Percentiles rank a stretch among this genome's conserved stretches.
phyloP scores from a whole-genome alignment of 805 yeast species.

The Schizosaccharomyces octosporus region DNA sequence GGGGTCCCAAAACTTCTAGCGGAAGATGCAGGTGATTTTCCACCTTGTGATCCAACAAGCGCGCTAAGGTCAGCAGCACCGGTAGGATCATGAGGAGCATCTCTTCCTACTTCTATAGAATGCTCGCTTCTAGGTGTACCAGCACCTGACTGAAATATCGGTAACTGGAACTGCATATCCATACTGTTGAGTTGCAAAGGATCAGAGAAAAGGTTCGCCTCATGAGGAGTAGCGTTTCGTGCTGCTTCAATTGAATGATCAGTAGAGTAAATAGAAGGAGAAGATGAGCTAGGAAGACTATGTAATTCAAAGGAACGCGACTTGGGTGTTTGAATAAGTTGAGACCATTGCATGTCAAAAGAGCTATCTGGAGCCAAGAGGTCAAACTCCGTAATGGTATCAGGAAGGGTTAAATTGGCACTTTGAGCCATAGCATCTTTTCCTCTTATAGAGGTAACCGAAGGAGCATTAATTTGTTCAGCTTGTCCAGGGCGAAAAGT shows the following conservation, averaged over 20 bases:
- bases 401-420: conserved; percentile 33
- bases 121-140: background rate
- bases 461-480: background rate
- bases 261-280: conserved; percentile 8
- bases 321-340: conserved; percentile 6
- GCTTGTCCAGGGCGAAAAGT: conserved; percentile 7
- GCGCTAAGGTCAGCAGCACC: background rate
- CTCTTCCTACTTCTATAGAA: conserved; percentile 1
- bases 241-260: conserved; percentile 1
- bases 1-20: background rate
- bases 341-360: conserved; percentile 7
- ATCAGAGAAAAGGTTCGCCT: background rate
- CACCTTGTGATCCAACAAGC: background rate
- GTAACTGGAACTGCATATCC: background rate
- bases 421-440: background rate
- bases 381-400: conserved; percentile 58
- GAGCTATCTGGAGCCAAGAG: conserved; percentile 15
- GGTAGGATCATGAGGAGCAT: background rate
- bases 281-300: conserved; percentile 8
- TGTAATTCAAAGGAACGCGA: conserved; percentile 20
- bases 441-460: background rate
- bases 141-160: background rate
- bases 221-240: background rate
- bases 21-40: background rate
- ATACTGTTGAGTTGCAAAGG: background rate